Evolutionary conservation across 805 yeast genomes (phyloP).

Genomic region (Candida quercuum): DNA sequence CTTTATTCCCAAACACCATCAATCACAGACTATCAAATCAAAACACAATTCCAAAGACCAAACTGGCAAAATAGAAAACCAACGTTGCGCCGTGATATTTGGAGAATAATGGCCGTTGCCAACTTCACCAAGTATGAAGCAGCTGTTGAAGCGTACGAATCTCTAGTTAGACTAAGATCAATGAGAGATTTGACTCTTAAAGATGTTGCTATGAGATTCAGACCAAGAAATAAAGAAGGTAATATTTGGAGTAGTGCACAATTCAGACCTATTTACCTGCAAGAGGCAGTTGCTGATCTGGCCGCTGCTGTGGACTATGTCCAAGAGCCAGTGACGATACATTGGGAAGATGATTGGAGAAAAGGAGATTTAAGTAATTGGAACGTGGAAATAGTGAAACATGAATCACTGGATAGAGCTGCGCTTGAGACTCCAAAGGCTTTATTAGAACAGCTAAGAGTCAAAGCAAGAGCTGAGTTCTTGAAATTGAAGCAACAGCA

Average conservation of each 20-base stretch:
- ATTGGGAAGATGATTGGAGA: slow-evolving; percentile 88
- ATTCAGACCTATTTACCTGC: slow-evolving; percentile 84
- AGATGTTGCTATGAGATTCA: slow-evolving; percentile 57
- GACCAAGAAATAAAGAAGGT: slow-evolving; percentile 71
- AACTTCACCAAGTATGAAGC: slow-evolving; percentile 53
- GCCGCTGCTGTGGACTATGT: slow-evolving; percentile 63
- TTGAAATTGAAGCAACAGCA: slow-evolving; percentile 5
- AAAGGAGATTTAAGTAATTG: slow-evolving; percentile 76
- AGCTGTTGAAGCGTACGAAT: slow-evolving; percentile 70
- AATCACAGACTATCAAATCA: slow-evolving; percentile 36
- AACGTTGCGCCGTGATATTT: slow-evolving; percentile 72
- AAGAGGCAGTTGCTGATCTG: slow-evolving; percentile 87
- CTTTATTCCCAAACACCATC: slow-evolving; percentile 80
- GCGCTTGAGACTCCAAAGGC: slow-evolving; percentile 63
- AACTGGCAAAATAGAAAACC: slow-evolving; percentile 90
- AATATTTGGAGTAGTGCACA: slow-evolving; percentile 85
- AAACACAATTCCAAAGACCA: slow-evolving; percentile 69
- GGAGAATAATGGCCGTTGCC: slow-evolving; percentile 89
- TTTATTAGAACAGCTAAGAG: slow-evolving; percentile 52
- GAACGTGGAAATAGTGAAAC: slow-evolving; percentile 54
- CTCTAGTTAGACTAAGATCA: slow-evolving; percentile 66
- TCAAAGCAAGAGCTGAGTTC: slow-evolving; percentile 24
- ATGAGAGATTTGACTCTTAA: slow-evolving; percentile 61
- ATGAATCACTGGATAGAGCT: slow-evolving; percentile 48
- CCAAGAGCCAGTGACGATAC: slow-evolving; percentile 37